These are phyloP conservation scores for Kodamaea fungicola DNA, from an alignment of 1,139 yeast species.

Conservation along the genomic window DNA sequence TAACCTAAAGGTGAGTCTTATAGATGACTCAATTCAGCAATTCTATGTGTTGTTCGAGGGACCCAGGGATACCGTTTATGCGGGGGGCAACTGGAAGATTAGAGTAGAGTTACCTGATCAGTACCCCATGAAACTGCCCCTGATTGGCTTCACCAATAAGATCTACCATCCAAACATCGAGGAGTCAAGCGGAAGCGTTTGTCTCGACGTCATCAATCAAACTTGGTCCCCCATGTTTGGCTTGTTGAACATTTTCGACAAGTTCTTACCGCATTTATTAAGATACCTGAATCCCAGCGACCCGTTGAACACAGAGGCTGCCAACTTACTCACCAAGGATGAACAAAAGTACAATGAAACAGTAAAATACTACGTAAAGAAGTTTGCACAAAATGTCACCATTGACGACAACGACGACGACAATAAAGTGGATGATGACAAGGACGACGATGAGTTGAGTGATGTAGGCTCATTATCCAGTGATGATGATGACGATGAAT, in stretches of 20 bases:
- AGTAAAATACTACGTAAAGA: conserved; percentile 70
- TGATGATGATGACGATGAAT: conserved; percentile 38
- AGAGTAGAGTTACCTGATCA: conserved; percentile 94
- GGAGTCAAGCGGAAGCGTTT: conserved; percentile 87
- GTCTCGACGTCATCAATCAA: conserved; percentile 94
- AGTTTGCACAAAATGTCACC: conserved; percentile 54
- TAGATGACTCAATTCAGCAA: conserved; percentile 89
- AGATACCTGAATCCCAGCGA: conserved; percentile 94
- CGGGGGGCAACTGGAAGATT: conserved; percentile 86
- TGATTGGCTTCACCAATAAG: conserved; percentile 88
- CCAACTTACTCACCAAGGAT: conserved; percentile 73
- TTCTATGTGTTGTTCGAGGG: conserved; percentile 85
- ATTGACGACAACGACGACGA: conserved; percentile 40
- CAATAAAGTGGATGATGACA: conserved; percentile 24
- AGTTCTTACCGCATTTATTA: conserved; percentile 86
- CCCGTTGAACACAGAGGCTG: conserved; percentile 91
- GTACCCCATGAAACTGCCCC: conserved; percentile 93
- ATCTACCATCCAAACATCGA: conserved; percentile 94
- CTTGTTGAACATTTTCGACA: conserved; percentile 83
- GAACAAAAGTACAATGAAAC: conserved; percentile 63
- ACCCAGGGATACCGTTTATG: conserved; percentile 85
- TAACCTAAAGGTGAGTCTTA: conserved; percentile 82
- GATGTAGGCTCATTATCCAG: conserved; percentile 50
- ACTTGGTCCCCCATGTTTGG: conserved; percentile 99
- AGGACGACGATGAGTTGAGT: conserved; percentile 44